A percentile compares a stretch with the other conserved stretches of the same genome.
Conservation (phyloP, 495 filamentous ascomycete species). For the Penicillium flavigenum region DNA sequence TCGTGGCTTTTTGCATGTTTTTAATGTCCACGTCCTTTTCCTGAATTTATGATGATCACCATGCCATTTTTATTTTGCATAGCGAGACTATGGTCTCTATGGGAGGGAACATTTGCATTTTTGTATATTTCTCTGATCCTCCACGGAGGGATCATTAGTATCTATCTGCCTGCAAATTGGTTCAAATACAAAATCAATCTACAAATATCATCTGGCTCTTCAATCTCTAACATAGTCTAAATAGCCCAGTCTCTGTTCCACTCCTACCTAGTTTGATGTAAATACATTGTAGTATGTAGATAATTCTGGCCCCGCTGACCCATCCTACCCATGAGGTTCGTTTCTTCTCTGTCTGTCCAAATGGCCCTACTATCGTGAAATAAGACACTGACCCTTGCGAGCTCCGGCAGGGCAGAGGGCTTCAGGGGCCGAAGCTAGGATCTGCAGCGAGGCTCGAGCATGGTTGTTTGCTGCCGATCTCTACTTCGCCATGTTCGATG, state of each 20-base stretch:
- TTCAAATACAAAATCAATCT: not conserved
- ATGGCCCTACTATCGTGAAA: too few relatives aligned
- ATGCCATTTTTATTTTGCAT: conserved; percentile 4
- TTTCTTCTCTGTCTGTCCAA: too few relatives aligned
- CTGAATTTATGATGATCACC: conserved; percentile 18
- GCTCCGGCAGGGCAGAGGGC: not conserved
- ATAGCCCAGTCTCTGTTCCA: not conserved
- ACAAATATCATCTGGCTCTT: not conserved
- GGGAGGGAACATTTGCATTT: conserved; percentile 1
- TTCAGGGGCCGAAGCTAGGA: not conserved
- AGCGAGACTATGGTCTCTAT: not conserved
- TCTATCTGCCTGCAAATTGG: not conserved
- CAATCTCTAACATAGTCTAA: not conserved
- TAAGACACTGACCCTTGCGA: not conserved
- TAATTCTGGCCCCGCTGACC: not conserved
- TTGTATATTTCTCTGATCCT: conserved; percentile 1
- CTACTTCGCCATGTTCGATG: not conserved
- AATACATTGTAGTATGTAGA: not conserved
- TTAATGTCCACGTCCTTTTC: conserved; percentile 11
- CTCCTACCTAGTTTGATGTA: not conserved
- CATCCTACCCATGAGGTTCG: not conserved
- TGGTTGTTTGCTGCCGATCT: not conserved
- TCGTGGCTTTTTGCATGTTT: conserved; percentile 13
- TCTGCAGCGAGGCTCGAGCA: not conserved
- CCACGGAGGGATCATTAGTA: conserved; percentile 2